Evolutionary conservation across 1,139 yeast genomes (phyloP).

Genomic region (Yamadazyma trypodendri): DNA sequence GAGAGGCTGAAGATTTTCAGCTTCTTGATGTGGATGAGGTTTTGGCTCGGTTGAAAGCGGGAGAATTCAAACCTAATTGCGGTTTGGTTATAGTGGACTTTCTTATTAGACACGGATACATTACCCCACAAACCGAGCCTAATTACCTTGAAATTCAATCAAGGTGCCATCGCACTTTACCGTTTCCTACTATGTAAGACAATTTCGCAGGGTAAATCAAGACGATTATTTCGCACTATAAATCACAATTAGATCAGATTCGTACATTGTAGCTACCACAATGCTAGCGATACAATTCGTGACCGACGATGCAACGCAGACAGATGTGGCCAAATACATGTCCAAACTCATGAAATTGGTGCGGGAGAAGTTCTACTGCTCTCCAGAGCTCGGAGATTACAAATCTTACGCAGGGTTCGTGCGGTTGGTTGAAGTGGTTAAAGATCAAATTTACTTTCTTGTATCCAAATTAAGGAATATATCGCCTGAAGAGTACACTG

Average conservation of each 20-base stretch:
- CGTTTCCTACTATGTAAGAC: constrained; percentile 55
- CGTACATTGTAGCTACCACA: no score
- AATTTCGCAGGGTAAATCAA: no score
- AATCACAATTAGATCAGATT: no score
- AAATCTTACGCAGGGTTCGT: neutral
- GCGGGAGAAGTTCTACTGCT: neutral
- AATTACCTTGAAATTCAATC: constrained; percentile 56
- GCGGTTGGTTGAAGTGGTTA: neutral
- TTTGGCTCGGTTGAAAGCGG: constrained; percentile 40
- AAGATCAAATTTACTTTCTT: neutral
- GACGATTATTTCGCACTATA: no score
- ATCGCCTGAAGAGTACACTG: constrained; percentile 1
- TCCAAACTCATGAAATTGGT: neutral
- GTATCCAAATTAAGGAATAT: neutral
- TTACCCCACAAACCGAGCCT: constrained; percentile 62
- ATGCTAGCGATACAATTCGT: neutral
- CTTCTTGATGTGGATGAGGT: constrained; percentile 64
- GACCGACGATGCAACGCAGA: no score
- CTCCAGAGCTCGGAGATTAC: neutral
- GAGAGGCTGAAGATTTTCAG: constrained; percentile 76
- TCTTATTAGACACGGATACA: constrained; percentile 73
- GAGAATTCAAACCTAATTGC: constrained; percentile 87
- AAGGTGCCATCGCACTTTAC: constrained; percentile 66
- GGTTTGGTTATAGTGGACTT: constrained; percentile 80
- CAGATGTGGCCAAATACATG: neutral